Evolutionary conservation across 192 early-diverging fungal genomes (phyloP), one percentile per base, ranked within the genome.

Genomic region (Gaertneriomyces sp.): DNA sequence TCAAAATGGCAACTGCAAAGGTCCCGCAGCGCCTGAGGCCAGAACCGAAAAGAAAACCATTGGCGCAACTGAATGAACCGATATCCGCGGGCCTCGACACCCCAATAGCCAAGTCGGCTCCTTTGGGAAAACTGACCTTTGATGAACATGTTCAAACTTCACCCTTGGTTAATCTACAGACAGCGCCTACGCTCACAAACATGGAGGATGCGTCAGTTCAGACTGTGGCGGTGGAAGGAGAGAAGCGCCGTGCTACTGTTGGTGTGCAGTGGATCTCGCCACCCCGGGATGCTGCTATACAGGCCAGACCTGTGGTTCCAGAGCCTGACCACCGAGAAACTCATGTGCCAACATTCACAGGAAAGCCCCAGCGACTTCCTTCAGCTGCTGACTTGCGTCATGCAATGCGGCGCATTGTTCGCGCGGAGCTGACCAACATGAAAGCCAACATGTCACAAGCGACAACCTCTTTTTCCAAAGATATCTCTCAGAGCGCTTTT

Each of bases 351-450:
- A 17, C 49, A 5, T 5, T 20, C n/a, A 51, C n/a, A 17, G n/a
- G n/a, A 6, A 51, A 17, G 49, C 5, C n/a, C 20, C n/a, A 17
- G 49, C 49, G 49, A 0, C n/a, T 51, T 4, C 49, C 49, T 6
- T 17, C 49, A 0, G 49, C 41, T 12, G 49, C 61, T 3, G 61
- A 53, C 11, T 11, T 58, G 6, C 33, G 44, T 0, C 53, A 58
- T 6, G 64, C 64, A 7, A 66, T 66, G 64, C 54, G 64, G 7
- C 5, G 11, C 9, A 66, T 66, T 43, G 64, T 66, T 4, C 16
- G 38, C 12, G 33, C 16, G n/a, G 55, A 57, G 5, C 55, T 57
- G 3, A 8, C 17, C 5, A 16, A 4, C 3, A 57, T 14, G n/a
- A 57, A 57, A 42, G 49, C 25, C 25, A 33, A 33, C 25, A 33